These are phyloP conservation scores for Ganoderma multipileum DNA, from an alignment of 1,284 basidiomycete genomes.

Conservation along the genomic window DNA sequence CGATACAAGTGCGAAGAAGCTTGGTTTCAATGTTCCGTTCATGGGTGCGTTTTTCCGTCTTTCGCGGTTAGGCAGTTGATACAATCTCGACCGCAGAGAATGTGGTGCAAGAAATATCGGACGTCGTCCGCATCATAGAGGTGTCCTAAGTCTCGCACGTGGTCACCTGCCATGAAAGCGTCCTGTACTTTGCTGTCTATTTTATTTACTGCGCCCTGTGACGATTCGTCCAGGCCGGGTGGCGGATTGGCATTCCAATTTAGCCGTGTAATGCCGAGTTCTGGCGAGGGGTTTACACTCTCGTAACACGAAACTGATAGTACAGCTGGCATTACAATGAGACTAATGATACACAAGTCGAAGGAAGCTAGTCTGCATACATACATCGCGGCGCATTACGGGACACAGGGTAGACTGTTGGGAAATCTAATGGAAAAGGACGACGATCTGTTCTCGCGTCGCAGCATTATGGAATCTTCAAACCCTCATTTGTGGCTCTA, in stretches of 20 bases:
- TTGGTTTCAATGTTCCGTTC: constrained; percentile 28
- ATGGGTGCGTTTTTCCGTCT: constrained; percentile 20
- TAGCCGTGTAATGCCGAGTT: not conserved
- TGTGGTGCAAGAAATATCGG: constrained; percentile 20
- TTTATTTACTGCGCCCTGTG: no score
- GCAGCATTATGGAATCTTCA: not conserved
- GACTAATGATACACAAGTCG: not conserved
- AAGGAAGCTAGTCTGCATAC: not conserved
- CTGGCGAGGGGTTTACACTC: no score
- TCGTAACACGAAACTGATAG: not conserved
- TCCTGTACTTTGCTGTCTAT: no score
- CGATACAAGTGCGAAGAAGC: constrained; percentile 25
- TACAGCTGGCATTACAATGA: not conserved
- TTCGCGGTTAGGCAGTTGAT: not conserved
- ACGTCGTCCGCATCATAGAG: constrained; percentile 24
- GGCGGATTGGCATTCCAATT: no score
- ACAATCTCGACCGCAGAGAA: constrained; percentile 17
- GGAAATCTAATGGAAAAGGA: not conserved
- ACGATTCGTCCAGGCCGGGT: no score
- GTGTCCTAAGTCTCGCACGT: not conserved
- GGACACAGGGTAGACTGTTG: not conserved
- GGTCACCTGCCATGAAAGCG: not conserved
- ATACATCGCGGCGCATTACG: not conserved
- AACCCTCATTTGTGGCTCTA: not conserved
- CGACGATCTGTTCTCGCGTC: not conserved